Percentiles rank a stretch among this genome's conserved stretches.
Conservation (phyloP, 2,329 filamentous ascomycete species). For the Colletotrichum melonis region DNA sequence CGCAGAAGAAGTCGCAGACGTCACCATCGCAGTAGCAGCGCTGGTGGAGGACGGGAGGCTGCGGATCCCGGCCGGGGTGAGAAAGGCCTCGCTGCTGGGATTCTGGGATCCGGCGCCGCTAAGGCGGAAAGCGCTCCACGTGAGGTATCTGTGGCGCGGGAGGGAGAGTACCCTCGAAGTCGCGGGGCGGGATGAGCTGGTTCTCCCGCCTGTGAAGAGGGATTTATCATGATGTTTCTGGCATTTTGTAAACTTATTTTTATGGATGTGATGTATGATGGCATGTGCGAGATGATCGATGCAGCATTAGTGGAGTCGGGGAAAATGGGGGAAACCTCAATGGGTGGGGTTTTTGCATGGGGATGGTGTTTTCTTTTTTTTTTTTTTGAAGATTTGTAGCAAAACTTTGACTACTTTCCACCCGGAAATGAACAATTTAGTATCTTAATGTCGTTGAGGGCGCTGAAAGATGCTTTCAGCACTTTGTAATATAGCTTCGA, state of each 20-base stretch:
- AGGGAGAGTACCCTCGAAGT: conserved; percentile 50
- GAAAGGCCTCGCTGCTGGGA: conserved; percentile 57
- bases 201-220: conserved; percentile 31
- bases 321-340: background rate
- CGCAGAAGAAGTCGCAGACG: conserved; percentile 60
- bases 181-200: conserved; percentile 48
- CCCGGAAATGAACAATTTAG: too few relatives aligned
- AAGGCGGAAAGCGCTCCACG: conserved; percentile 56
- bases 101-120: conserved; percentile 63
- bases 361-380: background rate
- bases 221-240: background rate
- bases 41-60: conserved; percentile 53
- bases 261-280: background rate
- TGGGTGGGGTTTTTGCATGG: background rate
- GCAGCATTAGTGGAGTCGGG: background rate
- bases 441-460: too few relatives aligned
- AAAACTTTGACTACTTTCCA: background rate
- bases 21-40: conserved; percentile 60
- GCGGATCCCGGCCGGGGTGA: conserved; percentile 52
- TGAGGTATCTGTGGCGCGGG: conserved; percentile 55
- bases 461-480: too few relatives aligned
- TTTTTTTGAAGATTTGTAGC: background rate
- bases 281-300: background rate
- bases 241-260: background rate
- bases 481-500: too few relatives aligned